These are phyloP conservation scores for Ceratobasidium sp. DNA, from an alignment of 1,284 basidiomycete genomes.

Conservation along the genomic window DNA sequence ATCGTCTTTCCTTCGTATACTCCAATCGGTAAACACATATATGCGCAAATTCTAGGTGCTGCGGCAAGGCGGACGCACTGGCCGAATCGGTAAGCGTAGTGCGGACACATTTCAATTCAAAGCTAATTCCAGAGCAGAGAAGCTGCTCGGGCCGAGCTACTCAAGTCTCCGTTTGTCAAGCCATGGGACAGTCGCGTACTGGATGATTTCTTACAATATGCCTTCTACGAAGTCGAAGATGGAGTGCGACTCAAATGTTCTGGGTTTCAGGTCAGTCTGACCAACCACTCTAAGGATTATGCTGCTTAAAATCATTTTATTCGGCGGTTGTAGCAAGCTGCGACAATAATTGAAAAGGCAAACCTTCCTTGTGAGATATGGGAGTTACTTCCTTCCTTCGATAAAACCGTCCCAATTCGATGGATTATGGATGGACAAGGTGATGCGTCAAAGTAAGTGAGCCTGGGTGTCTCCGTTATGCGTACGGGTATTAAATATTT, in stretches of 20 bases:
- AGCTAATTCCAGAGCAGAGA: constrained; percentile 60
- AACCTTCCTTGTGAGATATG: constrained; percentile 62
- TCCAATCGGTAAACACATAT: constrained; percentile 1
- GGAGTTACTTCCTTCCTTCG: constrained; percentile 62
- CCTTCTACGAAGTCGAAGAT: constrained; percentile 63
- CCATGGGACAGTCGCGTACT: constrained; percentile 81
- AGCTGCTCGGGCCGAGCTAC: constrained; percentile 70
- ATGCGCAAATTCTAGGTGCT: constrained; percentile 59
- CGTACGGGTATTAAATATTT: constrained; percentile 47
- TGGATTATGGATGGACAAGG: constrained; percentile 66
- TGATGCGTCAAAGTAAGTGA: constrained; percentile 50
- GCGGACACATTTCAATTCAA: too few species aligned
- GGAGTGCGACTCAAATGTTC: constrained; percentile 74
- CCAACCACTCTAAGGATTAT: too few species aligned
- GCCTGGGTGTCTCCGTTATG: background rate
- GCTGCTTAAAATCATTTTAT: background rate
- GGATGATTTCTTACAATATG: constrained; percentile 75
- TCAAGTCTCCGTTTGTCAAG: constrained; percentile 75
- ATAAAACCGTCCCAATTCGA: constrained; percentile 64
- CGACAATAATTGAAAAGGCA: constrained; percentile 65
- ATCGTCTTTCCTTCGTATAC: constrained; percentile 64
- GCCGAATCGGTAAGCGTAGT: constrained; percentile 66
- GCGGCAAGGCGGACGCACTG: constrained; percentile 75
- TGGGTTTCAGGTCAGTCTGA: constrained; percentile 53
- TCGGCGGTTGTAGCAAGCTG: constrained; percentile 62